phyloP scores from a whole-genome alignment of 2,329 filamentous ascomycete species.

The Macroventuria anomochaeta region DNA sequence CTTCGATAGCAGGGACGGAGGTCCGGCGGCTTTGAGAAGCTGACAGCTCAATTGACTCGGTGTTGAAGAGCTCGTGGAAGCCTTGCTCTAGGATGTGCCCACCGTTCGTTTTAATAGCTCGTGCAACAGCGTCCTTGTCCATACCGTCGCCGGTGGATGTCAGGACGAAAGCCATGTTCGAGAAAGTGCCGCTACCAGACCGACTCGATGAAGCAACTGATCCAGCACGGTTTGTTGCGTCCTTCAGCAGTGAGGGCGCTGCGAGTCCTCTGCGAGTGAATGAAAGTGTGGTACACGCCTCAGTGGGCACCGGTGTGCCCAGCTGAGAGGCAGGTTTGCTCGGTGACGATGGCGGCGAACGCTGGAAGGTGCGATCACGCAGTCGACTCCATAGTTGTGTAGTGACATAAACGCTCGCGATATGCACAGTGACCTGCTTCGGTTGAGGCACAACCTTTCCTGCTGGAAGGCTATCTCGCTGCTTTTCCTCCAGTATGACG shows the following conservation, averaged over 20 bases:
- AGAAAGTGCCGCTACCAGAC: conserved; percentile 63
- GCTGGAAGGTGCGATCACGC: conserved; percentile 47
- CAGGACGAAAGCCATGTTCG: conserved; percentile 85
- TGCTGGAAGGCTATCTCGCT: conserved; percentile 47
- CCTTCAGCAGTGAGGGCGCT: conserved; percentile 36
- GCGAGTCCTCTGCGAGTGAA: conserved; percentile 52
- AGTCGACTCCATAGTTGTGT: conserved; percentile 52
- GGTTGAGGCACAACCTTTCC: conserved; percentile 16
- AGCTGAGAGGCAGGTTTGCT: conserved; percentile 28
- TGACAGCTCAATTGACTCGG: conserved; percentile 34
- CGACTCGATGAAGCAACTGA: conserved; percentile 38
- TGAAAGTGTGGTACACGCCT: conserved; percentile 57
- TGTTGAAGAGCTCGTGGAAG: conserved; percentile 81
- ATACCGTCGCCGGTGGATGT: conserved; percentile 67
- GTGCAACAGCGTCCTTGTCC: conserved; percentile 64
- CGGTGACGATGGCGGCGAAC: conserved; percentile 26
- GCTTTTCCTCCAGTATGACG: conserved; percentile 51
- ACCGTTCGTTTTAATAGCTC: conserved; percentile 72
- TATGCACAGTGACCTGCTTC: conserved; percentile 48
- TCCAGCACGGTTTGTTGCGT: conserved; percentile 33
- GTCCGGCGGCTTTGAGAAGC: conserved; percentile 25
- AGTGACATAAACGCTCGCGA: conserved; percentile 54
- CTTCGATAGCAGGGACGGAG: conserved; percentile 22
- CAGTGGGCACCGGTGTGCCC: conserved; percentile 35
- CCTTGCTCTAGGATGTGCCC: conserved; percentile 74